Base-by-base conservation (phyloP, 2,329 filamentous ascomycete species). In the Aspergillus sclerotialis region DNA sequence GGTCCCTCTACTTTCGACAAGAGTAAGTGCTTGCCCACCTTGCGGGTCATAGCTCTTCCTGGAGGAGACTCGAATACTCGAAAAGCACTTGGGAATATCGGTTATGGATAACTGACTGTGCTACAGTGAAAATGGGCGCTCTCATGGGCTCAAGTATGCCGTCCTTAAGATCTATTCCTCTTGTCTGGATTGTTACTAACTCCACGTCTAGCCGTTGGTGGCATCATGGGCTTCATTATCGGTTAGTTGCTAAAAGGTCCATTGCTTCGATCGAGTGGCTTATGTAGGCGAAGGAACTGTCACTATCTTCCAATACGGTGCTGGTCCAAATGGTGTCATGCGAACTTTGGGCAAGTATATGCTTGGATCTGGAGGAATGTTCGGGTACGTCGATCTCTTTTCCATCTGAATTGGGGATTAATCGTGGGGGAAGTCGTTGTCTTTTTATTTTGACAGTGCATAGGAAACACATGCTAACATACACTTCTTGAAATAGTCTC, bases 221-320 rank as follows among this genome's bases (percentile, higher is more conserved):
- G 85, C 33, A 94, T 94, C 60, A 95, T 98, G 67, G 92, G 92
- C 45, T 96, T 98, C 70, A 93, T 98, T 54, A 94, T 92, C 52
- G 92, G 90, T 93, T 71, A 32, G 71, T 52, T 36, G 28, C 21
- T 13, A 15, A n/a, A 4, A 16, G 17, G 4, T 11, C 7, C 3
- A 7, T 23, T 11, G 18, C 6, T 9, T 24, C 25, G 12, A 7
- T 3, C 9, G 30, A 13, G 7, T n/a, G 27, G n/a, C 40, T 40
- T 34, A 45, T 18, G 12, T 8, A 18, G 39, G 13, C 32, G 7
- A 42, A 94, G 87, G 88, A 60, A 86, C 84, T 33, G 85, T 93
- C 52, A 94, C 90, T 57, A 94, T 98, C 56, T 89, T 98, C 60
- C 79, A 92, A 63, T 94, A 90, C 57, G 92, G 92, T 38, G 87